Evolutionary conservation across 2,329 filamentous ascomycete species (phyloP), one percentile per base, ranked within the genome.

Genomic region (Calonectria pauciramosa): DNA sequence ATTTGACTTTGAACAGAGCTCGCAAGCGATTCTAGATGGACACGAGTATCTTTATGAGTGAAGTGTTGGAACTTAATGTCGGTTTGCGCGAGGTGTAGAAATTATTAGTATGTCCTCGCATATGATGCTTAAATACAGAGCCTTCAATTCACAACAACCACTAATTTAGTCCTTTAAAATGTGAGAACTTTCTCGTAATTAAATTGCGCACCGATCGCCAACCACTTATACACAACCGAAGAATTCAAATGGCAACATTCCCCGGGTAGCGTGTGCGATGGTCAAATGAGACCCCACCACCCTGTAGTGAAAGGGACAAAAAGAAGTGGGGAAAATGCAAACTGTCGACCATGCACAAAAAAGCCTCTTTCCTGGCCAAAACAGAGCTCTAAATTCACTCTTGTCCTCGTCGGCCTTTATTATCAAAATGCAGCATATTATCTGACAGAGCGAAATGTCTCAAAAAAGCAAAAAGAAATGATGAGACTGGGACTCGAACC

Each of bases 401-500:
- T 44, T 8, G 18, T 44, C 6, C 8, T n/a, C 38, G 14, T 38
- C 16, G 16, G 18, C 30, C 30, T 34, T 44, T n/a, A 20, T 9
- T 9, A 4, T n/a, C 8, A 44, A 4, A 16, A 38, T 38, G 36
- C 1, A 11, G 14, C 2, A 38, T 38, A 2, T 13, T 14, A 14
- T 38, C 36, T 2, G 13, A 38, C 14, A 0, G 14, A 38, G 41
- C 1, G 4, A 7, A 44, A 20, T 2, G 41, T n/a, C 8, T n/a
- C 18, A 47, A 47, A 47, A 47, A 47, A 13, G 44, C 44, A 34
- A 56, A 63, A 63, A 26, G 2, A 13, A 28, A 28, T 63, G 56
- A 63, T 63, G 56, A 63, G 56, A 63, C 56, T 63, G 56, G 56
- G 56, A 63, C 56, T 63, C 36, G 56, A 63, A 63, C 56, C 56